phyloP scores from a whole-genome alignment of 805 yeast genomes.

The Jamesozyma piceae region DNA sequence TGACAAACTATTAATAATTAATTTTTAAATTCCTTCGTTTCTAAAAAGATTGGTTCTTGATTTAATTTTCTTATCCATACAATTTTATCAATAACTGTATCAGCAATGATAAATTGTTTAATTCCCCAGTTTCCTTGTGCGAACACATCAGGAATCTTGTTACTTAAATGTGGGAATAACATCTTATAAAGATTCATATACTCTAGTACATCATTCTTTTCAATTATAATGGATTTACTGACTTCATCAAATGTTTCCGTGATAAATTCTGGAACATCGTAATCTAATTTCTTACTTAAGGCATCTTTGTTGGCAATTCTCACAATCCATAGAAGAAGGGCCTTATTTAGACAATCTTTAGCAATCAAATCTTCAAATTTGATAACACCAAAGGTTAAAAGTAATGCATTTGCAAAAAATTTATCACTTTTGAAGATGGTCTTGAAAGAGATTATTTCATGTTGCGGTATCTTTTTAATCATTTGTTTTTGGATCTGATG shows the following conservation, averaged over 20 bases:
- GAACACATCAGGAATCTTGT: conserved; percentile 50
- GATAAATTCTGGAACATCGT: conserved; percentile 44
- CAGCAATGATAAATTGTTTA: conserved; percentile 37
- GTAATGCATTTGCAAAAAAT: conserved; percentile 43
- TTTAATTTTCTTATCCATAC: conserved; percentile 36
- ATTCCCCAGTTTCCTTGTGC: conserved; percentile 39
- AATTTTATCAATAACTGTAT: conserved; percentile 42
- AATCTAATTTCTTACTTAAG: conserved; percentile 16
- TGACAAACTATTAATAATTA: too few relatives aligned
- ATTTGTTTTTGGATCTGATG: conserved; percentile 27
- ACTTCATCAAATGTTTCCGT: conserved; percentile 32
- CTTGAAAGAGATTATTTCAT: conserved; percentile 39
- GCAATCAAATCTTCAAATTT: conserved; percentile 43
- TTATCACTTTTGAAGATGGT: conserved; percentile 47
- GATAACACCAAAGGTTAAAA: conserved; percentile 48
- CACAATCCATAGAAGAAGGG: conserved; percentile 53
- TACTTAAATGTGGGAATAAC: conserved; percentile 40
- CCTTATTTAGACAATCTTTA: conserved; percentile 46
- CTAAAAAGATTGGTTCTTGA: conserved; percentile 31
- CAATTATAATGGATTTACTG: conserved; percentile 32
- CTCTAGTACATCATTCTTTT: conserved; percentile 46
- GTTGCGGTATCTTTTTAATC: conserved; percentile 37
- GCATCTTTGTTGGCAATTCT: conserved; percentile 41
- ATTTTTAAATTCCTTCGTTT: conserved; percentile 8
- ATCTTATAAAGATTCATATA: conserved; percentile 45